A percentile compares a stretch with the other conserved stretches of the same genome.
These are phyloP conservation scores for Geopyxis carbonaria DNA, from an alignment of 495 filamentous ascomycete genomes.

Conservation along the genomic window DNA sequence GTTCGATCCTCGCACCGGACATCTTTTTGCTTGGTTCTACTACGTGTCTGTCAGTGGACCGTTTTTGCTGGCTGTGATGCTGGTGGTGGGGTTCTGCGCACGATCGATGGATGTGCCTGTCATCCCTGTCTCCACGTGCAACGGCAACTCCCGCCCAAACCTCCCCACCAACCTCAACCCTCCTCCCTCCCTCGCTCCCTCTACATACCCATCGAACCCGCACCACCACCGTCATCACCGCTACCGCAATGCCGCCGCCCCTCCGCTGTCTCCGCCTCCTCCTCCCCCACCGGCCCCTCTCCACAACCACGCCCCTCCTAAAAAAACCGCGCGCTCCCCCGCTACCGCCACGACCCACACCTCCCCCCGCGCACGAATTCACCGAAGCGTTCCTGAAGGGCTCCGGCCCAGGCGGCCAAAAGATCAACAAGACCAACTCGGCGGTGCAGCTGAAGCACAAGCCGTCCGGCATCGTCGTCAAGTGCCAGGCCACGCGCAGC, in stretches of 20 bases:
- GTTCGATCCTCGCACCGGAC: conserved; percentile 9
- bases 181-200: too few species aligned
- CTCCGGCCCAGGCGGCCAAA: conserved; percentile 79
- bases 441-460: conserved; percentile 86
- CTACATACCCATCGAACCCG: too few species aligned
- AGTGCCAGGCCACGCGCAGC: conserved; percentile 79
- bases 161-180: too few species aligned
- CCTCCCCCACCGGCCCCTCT: neutral
- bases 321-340: neutral
- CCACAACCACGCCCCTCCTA: neutral
- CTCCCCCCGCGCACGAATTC: conserved; percentile 62
- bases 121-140: too few species aligned
- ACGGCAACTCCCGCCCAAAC: too few species aligned
- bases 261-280: neutral
- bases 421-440: conserved; percentile 96
- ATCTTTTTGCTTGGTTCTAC: neutral
- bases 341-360: neutral
- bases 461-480: conserved; percentile 76
- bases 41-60: too few species aligned
- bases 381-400: conserved; percentile 77
- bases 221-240: too few species aligned
- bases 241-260: neutral
- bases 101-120: too few species aligned
- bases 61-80: too few species aligned
- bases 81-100: too few species aligned